Conservation (phyloP, 2,329 filamentous ascomycete species). For the Pestalotiopsis fici region DNA sequence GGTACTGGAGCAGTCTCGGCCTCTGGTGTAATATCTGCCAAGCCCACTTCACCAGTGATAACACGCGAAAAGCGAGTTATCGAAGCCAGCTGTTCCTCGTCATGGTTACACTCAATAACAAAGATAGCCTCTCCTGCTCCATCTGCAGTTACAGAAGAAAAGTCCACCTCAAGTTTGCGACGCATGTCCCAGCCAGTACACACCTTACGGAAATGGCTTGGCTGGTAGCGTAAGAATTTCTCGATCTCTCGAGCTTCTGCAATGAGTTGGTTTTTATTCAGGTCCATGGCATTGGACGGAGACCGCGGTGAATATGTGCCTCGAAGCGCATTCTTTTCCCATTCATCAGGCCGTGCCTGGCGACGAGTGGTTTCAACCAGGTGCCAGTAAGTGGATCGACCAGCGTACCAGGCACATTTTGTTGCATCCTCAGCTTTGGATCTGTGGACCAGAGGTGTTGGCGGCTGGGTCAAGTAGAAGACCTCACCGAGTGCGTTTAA, state of each 20-base stretch:
- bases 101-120: constrained; percentile 72
- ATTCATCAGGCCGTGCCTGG: constrained; percentile 69
- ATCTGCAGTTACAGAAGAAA: constrained; percentile 76
- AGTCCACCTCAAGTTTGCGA: constrained; percentile 82
- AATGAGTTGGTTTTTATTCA: constrained; percentile 69
- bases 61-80: constrained; percentile 46
- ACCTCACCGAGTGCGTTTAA: constrained; percentile 92
- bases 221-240: constrained; percentile 69
- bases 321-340: constrained; percentile 65
- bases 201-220: constrained; percentile 74
- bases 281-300: constrained; percentile 71
- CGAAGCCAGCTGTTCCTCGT: constrained; percentile 50
- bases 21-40: constrained; percentile 4
- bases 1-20: constrained; percentile 12
- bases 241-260: constrained; percentile 85
- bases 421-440: constrained; percentile 56
- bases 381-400: constrained; percentile 78
- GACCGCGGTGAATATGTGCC: constrained; percentile 81
- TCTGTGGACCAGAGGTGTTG: constrained; percentile 53
- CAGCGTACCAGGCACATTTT: constrained; percentile 76
- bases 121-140: constrained; percentile 77
- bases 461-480: constrained; percentile 78
- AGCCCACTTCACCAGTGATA: constrained; percentile 15
- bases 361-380: constrained; percentile 78
- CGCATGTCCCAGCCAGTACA: constrained; percentile 94